These are phyloP conservation scores for Candida morakotiae DNA, from an alignment of 805 yeast species.

Conservation along the genomic window DNA sequence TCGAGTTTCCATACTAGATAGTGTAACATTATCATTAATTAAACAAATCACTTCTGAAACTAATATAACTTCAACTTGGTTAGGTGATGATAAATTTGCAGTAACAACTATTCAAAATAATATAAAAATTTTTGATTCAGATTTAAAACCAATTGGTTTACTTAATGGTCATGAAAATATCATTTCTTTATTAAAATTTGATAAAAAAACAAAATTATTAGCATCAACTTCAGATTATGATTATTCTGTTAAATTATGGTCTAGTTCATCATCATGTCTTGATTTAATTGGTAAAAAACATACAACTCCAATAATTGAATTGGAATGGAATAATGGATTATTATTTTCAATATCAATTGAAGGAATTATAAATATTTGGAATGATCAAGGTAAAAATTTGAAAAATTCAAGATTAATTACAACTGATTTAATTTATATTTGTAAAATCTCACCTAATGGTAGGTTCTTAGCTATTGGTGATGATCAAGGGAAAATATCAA, in stretches of 20 bases:
- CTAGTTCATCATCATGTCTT: slow-evolving; percentile 52
- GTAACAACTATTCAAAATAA: slow-evolving; percentile 57
- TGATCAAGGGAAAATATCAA: slow-evolving; percentile 52
- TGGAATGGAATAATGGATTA: slow-evolving; percentile 47
- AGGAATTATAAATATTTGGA: slow-evolving; percentile 69
- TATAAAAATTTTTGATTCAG: slow-evolving; percentile 49
- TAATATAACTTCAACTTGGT: slow-evolving; percentile 57
- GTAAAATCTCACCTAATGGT: slow-evolving; percentile 48
- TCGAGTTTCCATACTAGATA: slow-evolving; percentile 60
- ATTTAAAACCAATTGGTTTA: slow-evolving; percentile 25
- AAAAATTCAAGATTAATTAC: slow-evolving; percentile 25
- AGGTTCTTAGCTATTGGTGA: slow-evolving; percentile 60
- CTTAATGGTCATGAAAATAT: slow-evolving; percentile 61
- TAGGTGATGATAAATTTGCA: slow-evolving; percentile 64
- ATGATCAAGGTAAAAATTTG: slow-evolving; percentile 42
- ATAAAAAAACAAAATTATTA: slow-evolving; percentile 47
- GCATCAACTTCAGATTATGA: slow-evolving; percentile 76
- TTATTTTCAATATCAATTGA: slow-evolving; percentile 62
- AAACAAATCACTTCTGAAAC: slow-evolving; percentile 20
- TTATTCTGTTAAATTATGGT: slow-evolving; percentile 69
- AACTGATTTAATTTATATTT: slow-evolving; percentile 56
- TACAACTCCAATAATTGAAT: slow-evolving; percentile 51
- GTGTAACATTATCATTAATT: slow-evolving; percentile 33
- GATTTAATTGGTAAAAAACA: slow-evolving; percentile 35
- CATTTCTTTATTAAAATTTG: slow-evolving; percentile 54